phyloP scores from a whole-genome alignment of 164 flowering plant species.

The Vitis amurensis region DNA sequence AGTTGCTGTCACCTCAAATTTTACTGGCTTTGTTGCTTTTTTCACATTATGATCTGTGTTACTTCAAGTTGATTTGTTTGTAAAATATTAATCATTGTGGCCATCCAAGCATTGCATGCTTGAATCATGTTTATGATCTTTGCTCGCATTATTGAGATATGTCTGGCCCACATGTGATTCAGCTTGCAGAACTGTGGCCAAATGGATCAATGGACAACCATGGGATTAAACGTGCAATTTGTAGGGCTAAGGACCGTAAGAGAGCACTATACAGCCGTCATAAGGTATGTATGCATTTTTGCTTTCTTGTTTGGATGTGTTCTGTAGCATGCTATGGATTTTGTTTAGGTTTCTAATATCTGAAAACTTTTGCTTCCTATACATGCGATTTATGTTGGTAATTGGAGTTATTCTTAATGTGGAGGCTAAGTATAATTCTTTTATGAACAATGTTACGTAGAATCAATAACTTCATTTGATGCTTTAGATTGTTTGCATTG shows the following conservation, averaged over 20 bases:
- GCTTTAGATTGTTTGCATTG: no score
- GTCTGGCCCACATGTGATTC: constrained; percentile 17
- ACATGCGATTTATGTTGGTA: not conserved
- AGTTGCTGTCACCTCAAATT: no score
- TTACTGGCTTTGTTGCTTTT: no score
- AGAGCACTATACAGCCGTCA: constrained; percentile 35
- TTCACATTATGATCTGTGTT: no score
- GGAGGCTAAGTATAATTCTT: not conserved
- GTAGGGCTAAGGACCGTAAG: constrained; percentile 77
- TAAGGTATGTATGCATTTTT: constrained; percentile 41
- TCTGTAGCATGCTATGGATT: not conserved
- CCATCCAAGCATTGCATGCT: no score
- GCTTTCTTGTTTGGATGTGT: not conserved
- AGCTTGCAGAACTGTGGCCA: constrained; percentile 97
- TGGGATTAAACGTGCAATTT: constrained; percentile 83
- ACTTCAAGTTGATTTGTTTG: no score
- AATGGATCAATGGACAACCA: constrained; percentile 82
- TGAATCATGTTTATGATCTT: no score
- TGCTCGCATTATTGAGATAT: not conserved
- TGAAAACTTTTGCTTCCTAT: not conserved
- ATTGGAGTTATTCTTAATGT: not conserved
- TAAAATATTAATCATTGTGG: no score
- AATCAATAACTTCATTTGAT: not conserved
- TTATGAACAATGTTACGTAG: not conserved
- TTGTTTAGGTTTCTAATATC: not conserved